phyloP scores from a whole-genome alignment of 169 alveolate genomes.

The Cryptosporidium ryanae region DNA sequence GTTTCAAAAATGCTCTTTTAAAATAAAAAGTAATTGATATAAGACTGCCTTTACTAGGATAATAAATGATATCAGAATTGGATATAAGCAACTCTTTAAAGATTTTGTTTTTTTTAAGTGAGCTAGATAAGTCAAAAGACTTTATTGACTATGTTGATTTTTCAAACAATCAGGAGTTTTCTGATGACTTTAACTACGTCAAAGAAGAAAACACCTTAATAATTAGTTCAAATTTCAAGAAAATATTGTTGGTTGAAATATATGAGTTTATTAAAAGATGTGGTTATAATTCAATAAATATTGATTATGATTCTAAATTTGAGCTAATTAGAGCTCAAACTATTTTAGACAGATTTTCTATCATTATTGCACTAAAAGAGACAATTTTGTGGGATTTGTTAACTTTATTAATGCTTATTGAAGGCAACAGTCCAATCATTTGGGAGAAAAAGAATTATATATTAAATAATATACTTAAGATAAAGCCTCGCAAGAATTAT shows the following conservation, averaged over 20 bases:
- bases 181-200: slow-evolving; percentile 4
- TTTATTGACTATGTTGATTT: slow-evolving; percentile 1
- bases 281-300: not conserved
- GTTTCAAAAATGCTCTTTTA: too few relatives aligned
- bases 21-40: too few relatives aligned
- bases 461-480: not conserved
- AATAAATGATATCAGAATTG: too few relatives aligned
- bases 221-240: slow-evolving; percentile 2
- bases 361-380: not conserved
- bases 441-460: slow-evolving; percentile 41
- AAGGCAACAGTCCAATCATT: slow-evolving; percentile 28
- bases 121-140: too few relatives aligned
- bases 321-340: too few relatives aligned
- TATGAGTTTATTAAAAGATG: slow-evolving; percentile 1
- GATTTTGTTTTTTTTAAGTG: too few relatives aligned
- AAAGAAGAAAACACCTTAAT: slow-evolving; percentile 24
- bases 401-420: slow-evolving; percentile 42
- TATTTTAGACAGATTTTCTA: not conserved
- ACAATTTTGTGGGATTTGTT: slow-evolving; percentile 52
- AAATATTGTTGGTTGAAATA: slow-evolving; percentile 17
- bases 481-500: not conserved
- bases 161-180: not conserved
- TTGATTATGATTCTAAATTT: too few relatives aligned
- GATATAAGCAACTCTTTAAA: too few relatives aligned
- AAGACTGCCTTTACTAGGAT: too few relatives aligned